Base-by-base conservation (phyloP, 495 filamentous ascomycete genomes). In the Penicillium canariense region DNA sequence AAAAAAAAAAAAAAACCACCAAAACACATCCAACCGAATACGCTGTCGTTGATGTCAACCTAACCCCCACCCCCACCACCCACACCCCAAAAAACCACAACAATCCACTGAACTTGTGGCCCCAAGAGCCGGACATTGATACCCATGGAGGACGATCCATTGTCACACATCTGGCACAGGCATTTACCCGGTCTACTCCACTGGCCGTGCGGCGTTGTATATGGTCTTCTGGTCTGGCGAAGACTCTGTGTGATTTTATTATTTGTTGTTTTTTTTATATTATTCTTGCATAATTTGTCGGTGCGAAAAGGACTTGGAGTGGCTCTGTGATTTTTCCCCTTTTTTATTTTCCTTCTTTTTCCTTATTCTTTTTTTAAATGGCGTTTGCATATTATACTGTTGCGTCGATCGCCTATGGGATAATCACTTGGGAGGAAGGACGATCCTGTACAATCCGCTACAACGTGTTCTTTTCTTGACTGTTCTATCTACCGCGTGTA, bases 161-260 rank as follows among this genome's bases (percentile, higher is more conserved):
- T 61, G 52, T 49, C 50, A 42, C 46, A 15, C 18, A 35, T 52
- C 17, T 58, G 55, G 55, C 43, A 54, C 27, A 40, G 53, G 58
- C 63, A 67, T 55, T 44, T 53, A 46, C 49, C 54, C 53, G 65
- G 65, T 56, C 54, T 60, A 55, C 42, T 48, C 35, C 42, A 47
- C 61, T 66, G 67, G 61, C 59, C 60, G 65, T 55, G 50, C 60
- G 68, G 70, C 68, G 70, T 75, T 73, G 63, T 70, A 68, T 60
- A 72, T 65, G 65, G 38, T 42, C 38, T 68, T 48, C 54, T 52
- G 43, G 26, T 30, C 42, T 48, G 38, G 50, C 40, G 57, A 55
- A 58, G 57, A 47, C 36, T 50, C 18, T 55, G 54, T 62, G 58
- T 59, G 52, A 58, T 62, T 42, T 48, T 48, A 55, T 55, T 50